A percentile compares a stretch with the other conserved stretches of the same genome.
These are phyloP conservation scores for Penicillium maclennaniae DNA, from an alignment of 495 filamentous ascomycete species.

Conservation along the genomic window DNA sequence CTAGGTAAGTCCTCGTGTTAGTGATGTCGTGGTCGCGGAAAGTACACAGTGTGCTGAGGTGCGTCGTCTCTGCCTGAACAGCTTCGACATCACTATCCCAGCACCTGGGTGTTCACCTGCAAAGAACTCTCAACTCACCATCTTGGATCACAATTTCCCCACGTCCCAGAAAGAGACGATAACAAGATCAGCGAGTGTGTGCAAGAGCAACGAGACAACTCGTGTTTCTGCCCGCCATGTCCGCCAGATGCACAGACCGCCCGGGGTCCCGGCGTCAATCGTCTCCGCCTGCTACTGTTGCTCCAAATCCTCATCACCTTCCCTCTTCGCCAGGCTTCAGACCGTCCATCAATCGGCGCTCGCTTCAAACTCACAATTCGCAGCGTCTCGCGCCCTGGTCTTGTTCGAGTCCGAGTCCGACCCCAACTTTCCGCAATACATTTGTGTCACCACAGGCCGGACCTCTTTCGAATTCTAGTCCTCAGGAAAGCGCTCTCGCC, in stretches of 20 bases:
- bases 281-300: not conserved
- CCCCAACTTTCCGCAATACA: not conserved
- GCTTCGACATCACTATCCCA: not conserved
- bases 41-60: constrained; percentile 16
- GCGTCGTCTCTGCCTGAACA: not conserved
- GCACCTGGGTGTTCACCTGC: not conserved
- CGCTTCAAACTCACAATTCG: not conserved
- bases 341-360: not conserved
- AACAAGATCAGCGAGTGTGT: not conserved
- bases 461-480: not conserved
- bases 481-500: not conserved
- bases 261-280: not conserved
- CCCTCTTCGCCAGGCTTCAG: not conserved
- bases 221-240: constrained; percentile 25
- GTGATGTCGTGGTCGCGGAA: constrained; percentile 2
- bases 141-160: constrained; percentile 8
- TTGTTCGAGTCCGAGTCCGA: not conserved
- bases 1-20: constrained; percentile 41
- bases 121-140: constrained; percentile 5
- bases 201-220: not conserved
- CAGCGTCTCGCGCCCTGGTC: too few species aligned
- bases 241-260: constrained; percentile 23
- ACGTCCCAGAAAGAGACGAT: not conserved
- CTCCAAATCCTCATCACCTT: not conserved
- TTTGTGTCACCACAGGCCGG: not conserved